These are phyloP conservation scores for Pterocarpus santalinus DNA, from an alignment of 306 rosid genomes.

Conservation along the genomic window DNA sequence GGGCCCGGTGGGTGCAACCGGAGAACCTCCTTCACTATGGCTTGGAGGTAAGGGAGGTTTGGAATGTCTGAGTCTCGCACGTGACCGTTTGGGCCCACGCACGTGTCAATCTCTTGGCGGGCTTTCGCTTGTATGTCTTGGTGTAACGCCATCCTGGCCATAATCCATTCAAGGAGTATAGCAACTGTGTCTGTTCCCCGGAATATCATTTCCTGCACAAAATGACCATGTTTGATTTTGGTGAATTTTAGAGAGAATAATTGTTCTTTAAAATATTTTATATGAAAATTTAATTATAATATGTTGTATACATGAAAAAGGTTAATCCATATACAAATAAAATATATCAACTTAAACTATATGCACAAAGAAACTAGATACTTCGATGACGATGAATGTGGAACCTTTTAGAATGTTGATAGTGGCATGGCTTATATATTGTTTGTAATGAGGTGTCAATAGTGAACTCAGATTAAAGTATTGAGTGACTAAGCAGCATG, in stretches of 20 bases:
- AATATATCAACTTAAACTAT: neutral
- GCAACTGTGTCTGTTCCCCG: slow-evolving; percentile 82
- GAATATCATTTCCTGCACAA: slow-evolving; percentile 72
- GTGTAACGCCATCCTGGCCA: slow-evolving; percentile 78
- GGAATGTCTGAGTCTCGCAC: slow-evolving; percentile 70
- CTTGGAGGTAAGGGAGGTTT: slow-evolving; percentile 71
- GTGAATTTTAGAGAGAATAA: neutral
- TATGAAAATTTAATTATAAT: no score
- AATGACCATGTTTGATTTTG: no score
- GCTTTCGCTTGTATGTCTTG: slow-evolving; percentile 68
- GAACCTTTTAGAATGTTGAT: no score
- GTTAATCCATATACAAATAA: neutral
- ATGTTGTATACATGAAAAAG: no score
- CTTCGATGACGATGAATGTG: no score
- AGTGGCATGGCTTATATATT: no score
- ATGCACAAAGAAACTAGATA: neutral
- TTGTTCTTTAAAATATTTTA: no score
- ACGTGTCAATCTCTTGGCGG: slow-evolving; percentile 62
- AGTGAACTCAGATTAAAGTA: no score
- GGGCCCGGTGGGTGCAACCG: slow-evolving; percentile 85
- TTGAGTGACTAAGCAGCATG: no score
- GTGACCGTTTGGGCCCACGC: slow-evolving; percentile 49
- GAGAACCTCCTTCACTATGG: slow-evolving; percentile 79
- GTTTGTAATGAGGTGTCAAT: no score
- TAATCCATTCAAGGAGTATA: slow-evolving; percentile 74